Evolutionary conservation across 306 rosid species (phyloP).

Genomic region (Prunus salicina): DNA sequence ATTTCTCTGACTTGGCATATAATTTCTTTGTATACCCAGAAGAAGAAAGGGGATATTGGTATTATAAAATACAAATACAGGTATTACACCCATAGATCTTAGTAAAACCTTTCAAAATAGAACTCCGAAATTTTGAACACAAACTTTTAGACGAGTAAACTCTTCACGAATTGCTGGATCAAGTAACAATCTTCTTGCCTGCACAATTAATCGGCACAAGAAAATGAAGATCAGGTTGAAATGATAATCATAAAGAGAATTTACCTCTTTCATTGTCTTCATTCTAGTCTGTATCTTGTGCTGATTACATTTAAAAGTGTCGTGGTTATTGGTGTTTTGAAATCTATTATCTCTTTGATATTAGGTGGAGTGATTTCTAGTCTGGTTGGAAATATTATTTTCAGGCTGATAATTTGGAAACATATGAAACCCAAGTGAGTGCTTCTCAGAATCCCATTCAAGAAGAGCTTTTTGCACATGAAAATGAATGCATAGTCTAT

Average conservation of each 20-base stretch:
- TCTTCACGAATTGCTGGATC: slow-evolving; percentile 96
- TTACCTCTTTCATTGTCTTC: background rate
- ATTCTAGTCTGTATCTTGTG: background rate
- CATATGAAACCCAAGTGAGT: slow-evolving; percentile 23
- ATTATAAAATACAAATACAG: background rate
- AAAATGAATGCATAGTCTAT: background rate
- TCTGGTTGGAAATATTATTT: background rate
- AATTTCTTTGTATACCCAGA: background rate
- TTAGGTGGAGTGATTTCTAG: background rate
- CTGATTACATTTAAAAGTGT: too few relatives aligned
- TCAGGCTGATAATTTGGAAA: slow-evolving; percentile 42
- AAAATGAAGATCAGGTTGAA: background rate
- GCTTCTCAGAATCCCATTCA: slow-evolving; percentile 25
- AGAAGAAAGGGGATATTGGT: background rate
- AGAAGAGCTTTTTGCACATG: slow-evolving; percentile 23
- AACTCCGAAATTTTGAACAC: slow-evolving; percentile 1
- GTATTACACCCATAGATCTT: background rate
- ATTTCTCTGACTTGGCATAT: background rate
- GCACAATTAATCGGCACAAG: slow-evolving; percentile 25
- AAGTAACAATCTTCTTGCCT: slow-evolving; percentile 84
- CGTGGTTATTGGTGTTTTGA: background rate
- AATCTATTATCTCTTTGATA: background rate
- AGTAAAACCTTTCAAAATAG: background rate
- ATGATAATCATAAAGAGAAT: background rate
- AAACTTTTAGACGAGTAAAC: slow-evolving; percentile 82